Evolutionary conservation across 2,329 filamentous ascomycete genomes (phyloP).

Genomic region (Diaporthe destruens): DNA sequence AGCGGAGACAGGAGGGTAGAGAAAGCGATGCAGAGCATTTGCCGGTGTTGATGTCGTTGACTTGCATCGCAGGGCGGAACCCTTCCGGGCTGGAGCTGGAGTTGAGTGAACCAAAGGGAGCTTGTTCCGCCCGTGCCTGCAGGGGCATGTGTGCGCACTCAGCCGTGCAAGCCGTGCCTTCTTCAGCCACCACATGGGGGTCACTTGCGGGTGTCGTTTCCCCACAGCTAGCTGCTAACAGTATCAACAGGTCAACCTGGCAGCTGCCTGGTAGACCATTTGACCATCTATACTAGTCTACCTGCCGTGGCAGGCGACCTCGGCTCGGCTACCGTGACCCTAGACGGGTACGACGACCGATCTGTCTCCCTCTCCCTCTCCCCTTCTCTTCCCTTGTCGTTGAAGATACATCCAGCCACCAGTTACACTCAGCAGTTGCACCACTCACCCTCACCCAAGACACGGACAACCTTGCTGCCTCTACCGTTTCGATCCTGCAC

Average conservation of each 20-base stretch:
- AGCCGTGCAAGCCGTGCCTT: background rate
- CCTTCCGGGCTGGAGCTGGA: background rate
- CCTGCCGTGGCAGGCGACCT: background rate
- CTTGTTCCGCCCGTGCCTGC: conserved; percentile 5
- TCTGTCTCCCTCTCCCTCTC: background rate
- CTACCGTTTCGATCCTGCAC: conserved; percentile 21
- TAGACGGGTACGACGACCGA: background rate
- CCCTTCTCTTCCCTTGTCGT: background rate
- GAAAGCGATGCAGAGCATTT: background rate
- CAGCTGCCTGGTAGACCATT: too few species aligned
- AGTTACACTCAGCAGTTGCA: background rate
- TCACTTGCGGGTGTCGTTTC: background rate
- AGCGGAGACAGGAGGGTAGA: background rate
- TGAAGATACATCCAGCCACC: background rate
- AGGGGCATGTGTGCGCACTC: background rate
- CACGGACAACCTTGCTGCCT: background rate
- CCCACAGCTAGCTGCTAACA: background rate
- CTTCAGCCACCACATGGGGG: conserved; percentile 11
- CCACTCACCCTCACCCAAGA: background rate
- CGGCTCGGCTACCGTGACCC: conserved; percentile 7
- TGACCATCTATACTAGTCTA: background rate
- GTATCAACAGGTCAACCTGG: too few species aligned
- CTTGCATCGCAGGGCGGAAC: conserved; percentile 7
- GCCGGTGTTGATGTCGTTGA: conserved; percentile 1
- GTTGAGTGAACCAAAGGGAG: background rate